A percentile compares a stretch with the other conserved stretches of the same genome.
These are phyloP conservation scores for Skeletonema tropicum DNA, from an alignment of 108 stramenopile species.

Conservation along the genomic window DNA sequence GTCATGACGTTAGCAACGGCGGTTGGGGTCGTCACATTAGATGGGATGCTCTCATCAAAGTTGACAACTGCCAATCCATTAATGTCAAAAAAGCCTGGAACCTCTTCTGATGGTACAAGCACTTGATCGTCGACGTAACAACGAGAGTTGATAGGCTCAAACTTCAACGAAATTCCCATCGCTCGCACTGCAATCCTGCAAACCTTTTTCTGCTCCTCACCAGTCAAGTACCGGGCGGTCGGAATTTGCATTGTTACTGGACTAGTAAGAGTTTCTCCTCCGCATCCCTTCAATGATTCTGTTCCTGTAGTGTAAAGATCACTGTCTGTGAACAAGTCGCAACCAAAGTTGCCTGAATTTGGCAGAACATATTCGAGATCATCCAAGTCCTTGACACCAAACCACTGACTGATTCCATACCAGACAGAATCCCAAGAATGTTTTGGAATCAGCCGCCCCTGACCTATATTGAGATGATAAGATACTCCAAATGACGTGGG, in stretches of 20 bases:
- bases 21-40: not conserved
- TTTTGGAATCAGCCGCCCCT: conserved; percentile 69
- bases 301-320: conserved; percentile 23
- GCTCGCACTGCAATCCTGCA: conserved; percentile 5
- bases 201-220: conserved; percentile 9
- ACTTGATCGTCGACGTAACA: not conserved
- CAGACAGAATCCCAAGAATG: conserved; percentile 71
- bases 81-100: not conserved
- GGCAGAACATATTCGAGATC: conserved; percentile 36
- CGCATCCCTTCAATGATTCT: conserved; percentile 22
- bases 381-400: conserved; percentile 19
- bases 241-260: conserved; percentile 8
- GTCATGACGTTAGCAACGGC: not conserved
- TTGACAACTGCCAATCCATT: not conserved
- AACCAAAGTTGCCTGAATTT: conserved; percentile 29
- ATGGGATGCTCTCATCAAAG: not conserved
- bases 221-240: conserved; percentile 7
- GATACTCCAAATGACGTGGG: conserved; percentile 23
- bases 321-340: conserved; percentile 29
- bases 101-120: not conserved
- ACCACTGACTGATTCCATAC: conserved; percentile 47
- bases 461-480: conserved; percentile 28
- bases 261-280: conserved; percentile 4
- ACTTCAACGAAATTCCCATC: not conserved
- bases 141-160: not conserved